Base-by-base conservation (phyloP, 2,329 filamentous ascomycete genomes). In the Curvularia eragrostidis region DNA sequence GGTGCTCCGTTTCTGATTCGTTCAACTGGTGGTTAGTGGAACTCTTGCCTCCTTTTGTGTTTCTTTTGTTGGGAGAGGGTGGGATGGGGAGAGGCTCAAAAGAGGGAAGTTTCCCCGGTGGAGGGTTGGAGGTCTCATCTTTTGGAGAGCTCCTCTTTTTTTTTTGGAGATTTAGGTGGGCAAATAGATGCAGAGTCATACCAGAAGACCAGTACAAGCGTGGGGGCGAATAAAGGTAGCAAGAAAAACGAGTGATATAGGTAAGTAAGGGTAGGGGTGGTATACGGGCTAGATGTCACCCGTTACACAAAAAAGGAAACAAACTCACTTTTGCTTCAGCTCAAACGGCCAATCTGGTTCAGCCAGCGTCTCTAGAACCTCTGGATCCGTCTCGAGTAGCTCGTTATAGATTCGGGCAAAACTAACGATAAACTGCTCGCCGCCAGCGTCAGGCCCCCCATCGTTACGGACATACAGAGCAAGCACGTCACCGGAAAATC, bases 361-460 rank as follows among this genome's bases (percentile, higher is more conserved):
- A 6, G 69, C 69, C 68, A 76, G 70, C 0, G 72, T 76, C 52
- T 77, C 72, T 46, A 77, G 56, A 10, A 73, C 72, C 12, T 67
- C 71, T 12, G 73, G 73, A 13, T 75, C 71, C 18, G 59, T 66
- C 43, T 65, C 57, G 9, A 76, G 55, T 7, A 77, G 64, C 54
- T 74, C 69, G 54, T 77, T 77, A 59, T 76, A 77, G n/a, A 77
- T 74, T 21, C 44, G 66, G 61, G 68, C 71, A 46, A 75, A 75
- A 50, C 70, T 74, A 19, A 65, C 67, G 36, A 76, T 34, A 46
- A 64, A 71, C 46, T 77, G 75, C 51, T 74, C 69, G 7, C 75
- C 75, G 32, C 75, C 75, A 26, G 54, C 64, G 9, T 55, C 65
- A 36, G 54, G 52, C 12, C 72, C 71, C 19, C 75, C 75, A 43